phyloP scores from a whole-genome alignment of 768 basidiomycete genomes.

The Asterophora parasitica region DNA sequence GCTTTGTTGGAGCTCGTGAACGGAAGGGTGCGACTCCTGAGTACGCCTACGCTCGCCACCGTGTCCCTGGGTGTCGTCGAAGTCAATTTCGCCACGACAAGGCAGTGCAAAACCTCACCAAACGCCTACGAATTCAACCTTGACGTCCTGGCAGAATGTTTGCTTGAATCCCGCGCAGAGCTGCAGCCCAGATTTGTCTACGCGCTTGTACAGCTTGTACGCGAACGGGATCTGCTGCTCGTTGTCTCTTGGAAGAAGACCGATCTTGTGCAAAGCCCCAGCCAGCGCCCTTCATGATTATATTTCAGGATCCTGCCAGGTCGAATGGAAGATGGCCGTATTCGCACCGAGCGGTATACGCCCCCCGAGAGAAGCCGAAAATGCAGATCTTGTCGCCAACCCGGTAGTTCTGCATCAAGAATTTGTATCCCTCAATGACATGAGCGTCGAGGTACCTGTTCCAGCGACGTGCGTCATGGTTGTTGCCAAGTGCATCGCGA shows the following conservation, averaged over 20 bases:
- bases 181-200: conserved; percentile 36
- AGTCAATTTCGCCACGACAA: too few relatives aligned
- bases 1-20: conserved; percentile 59
- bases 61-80: conserved; percentile 56
- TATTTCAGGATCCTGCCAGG: background rate
- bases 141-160: conserved; percentile 63
- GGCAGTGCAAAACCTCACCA: conserved; percentile 41
- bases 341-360: conserved; percentile 37
- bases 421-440: conserved; percentile 71
- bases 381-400: conserved; percentile 70
- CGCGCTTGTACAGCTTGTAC: conserved; percentile 63
- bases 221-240: conserved; percentile 68
- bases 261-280: conserved; percentile 72
- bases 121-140: conserved; percentile 76
- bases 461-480: background rate
- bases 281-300: conserved; percentile 54
- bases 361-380: conserved; percentile 73
- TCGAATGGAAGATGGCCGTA: background rate
- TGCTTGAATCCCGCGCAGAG: conserved; percentile 66
- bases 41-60: conserved; percentile 67
- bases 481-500: too few relatives aligned
- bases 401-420: conserved; percentile 76
- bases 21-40: conserved; percentile 57
- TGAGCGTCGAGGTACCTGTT: conserved; percentile 65
- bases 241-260: conserved; percentile 66